Conservation (phyloP, 1,284 basidiomycete genomes). For the Melanopsichium pennsylvanicum region DNA sequence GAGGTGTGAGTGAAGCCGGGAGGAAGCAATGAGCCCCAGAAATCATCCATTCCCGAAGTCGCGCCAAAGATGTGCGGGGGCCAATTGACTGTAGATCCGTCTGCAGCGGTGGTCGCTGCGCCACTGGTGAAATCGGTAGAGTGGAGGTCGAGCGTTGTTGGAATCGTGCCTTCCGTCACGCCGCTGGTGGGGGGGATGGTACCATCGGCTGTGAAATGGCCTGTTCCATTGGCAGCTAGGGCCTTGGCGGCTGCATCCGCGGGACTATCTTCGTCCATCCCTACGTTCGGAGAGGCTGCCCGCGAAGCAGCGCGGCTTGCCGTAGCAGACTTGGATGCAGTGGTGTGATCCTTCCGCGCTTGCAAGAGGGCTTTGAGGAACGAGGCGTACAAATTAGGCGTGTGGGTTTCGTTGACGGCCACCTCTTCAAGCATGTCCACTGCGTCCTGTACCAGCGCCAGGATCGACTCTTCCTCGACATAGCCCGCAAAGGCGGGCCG, state of each 20-base stretch:
- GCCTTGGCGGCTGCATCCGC: neutral
- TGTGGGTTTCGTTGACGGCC: constrained; percentile 61
- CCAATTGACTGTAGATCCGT: constrained; percentile 30
- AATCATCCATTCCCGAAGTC: constrained; percentile 46
- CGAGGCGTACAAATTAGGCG: constrained; percentile 56
- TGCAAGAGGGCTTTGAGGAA: constrained; percentile 61
- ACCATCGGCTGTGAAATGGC: neutral
- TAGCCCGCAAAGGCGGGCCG: constrained; percentile 81
- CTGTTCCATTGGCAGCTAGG: neutral
- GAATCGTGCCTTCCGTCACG: neutral
- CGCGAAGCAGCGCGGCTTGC: constrained; percentile 40
- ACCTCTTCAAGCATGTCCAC: constrained; percentile 70
- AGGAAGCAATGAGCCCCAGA: constrained; percentile 55
- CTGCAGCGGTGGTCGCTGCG: neutral
- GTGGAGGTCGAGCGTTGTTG: constrained; percentile 7
- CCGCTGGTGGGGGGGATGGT: neutral
- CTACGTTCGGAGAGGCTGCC: constrained; percentile 33
- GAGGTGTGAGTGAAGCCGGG: constrained; percentile 49
- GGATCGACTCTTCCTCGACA: constrained; percentile 73
- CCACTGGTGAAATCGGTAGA: neutral
- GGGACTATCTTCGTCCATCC: constrained; percentile 4
- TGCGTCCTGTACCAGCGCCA: constrained; percentile 79
- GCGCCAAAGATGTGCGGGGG: constrained; percentile 25
- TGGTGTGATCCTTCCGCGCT: constrained; percentile 49
- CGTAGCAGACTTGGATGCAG: constrained; percentile 30